These are phyloP conservation scores for Globisporangium takayamanum DNA, from an alignment of 352 stramenopile species.

Conservation along the genomic window DNA sequence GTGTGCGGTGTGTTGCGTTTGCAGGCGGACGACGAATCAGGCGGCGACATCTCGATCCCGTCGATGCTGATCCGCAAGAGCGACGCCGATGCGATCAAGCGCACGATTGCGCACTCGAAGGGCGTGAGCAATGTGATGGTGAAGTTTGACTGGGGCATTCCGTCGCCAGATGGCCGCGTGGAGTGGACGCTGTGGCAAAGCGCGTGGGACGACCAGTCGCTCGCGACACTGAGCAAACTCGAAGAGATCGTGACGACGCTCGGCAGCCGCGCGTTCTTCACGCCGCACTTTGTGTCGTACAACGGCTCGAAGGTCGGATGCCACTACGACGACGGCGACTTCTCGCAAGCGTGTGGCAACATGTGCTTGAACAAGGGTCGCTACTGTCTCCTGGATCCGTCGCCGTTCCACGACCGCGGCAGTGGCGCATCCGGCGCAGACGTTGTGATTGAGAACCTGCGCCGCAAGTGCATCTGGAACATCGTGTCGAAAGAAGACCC, in stretches of 20 bases:
- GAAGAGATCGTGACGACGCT: conserved; percentile 81
- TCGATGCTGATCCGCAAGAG: conserved; percentile 95
- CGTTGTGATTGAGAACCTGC: conserved; percentile 91
- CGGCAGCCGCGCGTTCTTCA: conserved; percentile 92
- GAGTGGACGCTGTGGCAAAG: conserved; percentile 97
- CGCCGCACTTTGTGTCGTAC: conserved; percentile 95
- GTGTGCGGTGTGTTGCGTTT: background rate
- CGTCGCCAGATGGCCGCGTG: conserved; percentile 91
- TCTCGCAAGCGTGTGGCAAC: conserved; percentile 88
- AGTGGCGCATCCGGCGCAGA: conserved; percentile 90
- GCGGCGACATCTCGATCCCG: conserved; percentile 95
- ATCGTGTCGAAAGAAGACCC: conserved; percentile 58
- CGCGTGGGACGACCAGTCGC: conserved; percentile 87
- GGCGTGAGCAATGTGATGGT: conserved; percentile 91
- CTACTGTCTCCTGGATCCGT: conserved; percentile 94
- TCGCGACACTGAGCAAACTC: conserved; percentile 72
- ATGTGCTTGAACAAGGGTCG: conserved; percentile 96
- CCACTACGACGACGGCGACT: conserved; percentile 53
- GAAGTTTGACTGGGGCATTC: conserved; percentile 94
- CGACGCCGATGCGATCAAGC: conserved; percentile 93
- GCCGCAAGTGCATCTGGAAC: conserved; percentile 95
- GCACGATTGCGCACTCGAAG: conserved; percentile 69
- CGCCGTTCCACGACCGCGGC: conserved; percentile 92
- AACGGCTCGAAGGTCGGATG: conserved; percentile 92
- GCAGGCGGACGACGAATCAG: conserved; percentile 93